Percentiles rank a stretch among this genome's conserved stretches.
phyloP scores from a whole-genome alignment of 345 rosid genomes.

The Lagerstroemia speciosa region DNA sequence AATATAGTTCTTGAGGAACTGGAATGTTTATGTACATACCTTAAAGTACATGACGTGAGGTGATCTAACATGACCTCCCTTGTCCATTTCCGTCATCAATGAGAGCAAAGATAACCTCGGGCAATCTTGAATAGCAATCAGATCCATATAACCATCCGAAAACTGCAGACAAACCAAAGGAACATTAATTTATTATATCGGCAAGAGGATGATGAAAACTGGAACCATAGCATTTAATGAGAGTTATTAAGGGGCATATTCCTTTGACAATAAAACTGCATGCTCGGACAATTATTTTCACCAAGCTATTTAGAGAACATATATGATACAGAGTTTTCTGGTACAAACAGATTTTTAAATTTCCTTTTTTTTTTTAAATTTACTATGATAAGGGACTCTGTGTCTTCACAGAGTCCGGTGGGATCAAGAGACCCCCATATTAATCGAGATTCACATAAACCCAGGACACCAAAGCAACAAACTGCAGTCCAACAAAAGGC shows the following conservation, averaged over 20 bases:
- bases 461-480: too few species aligned
- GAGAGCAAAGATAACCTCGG: constrained; percentile 58
- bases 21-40: constrained; percentile 28
- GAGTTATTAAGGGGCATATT: neutral
- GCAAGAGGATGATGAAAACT: neutral
- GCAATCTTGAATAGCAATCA: constrained; percentile 52
- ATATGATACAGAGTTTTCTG: neutral
- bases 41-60: constrained; percentile 58
- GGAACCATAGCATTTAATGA: neutral
- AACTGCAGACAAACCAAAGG: constrained; percentile 39
- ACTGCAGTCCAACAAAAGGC: too few species aligned
- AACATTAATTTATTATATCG: neutral
- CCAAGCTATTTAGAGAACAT: neutral
- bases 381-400: too few species aligned
- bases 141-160: constrained; percentile 84
- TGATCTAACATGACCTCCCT: constrained; percentile 71
- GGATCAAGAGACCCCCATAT: too few species aligned
- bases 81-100: constrained; percentile 45
- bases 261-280: neutral
- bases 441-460: too few species aligned
- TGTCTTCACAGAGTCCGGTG: too few species aligned
- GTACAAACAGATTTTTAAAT: neutral
- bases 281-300: neutral
- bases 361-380: too few species aligned
- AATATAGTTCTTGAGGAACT: neutral